Evolutionary conservation across 2,329 filamentous ascomycete species (phyloP).

Genomic region (Neofusicoccum laricinum): DNA sequence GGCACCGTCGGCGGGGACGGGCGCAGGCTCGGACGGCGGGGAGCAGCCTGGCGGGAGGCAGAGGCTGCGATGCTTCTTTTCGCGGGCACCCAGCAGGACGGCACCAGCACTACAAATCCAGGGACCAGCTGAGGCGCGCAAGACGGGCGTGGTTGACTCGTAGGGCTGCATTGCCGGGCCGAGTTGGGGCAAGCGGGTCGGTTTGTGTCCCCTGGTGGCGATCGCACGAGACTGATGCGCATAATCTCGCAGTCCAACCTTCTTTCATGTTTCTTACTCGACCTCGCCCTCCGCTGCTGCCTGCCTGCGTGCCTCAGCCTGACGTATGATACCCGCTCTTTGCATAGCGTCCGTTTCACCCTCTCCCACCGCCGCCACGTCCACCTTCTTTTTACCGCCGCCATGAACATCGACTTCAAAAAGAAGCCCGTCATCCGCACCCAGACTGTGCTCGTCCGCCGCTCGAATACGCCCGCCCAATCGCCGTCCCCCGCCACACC

Average conservation of each 20-base stretch:
- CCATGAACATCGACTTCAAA: conserved; percentile 18
- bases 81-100: neutral
- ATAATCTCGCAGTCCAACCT: conserved; percentile 9
- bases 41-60: neutral
- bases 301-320: neutral
- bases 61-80: neutral
- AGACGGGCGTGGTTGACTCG: neutral
- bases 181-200: conserved; percentile 12
- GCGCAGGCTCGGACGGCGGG: neutral
- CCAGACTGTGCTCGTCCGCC: conserved; percentile 14
- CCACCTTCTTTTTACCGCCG: conserved; percentile 12
- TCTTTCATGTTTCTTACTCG: conserved; percentile 12
- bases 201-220: conserved; percentile 11
- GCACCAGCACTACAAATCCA: neutral
- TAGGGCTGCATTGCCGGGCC: conserved; percentile 8
- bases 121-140: neutral
- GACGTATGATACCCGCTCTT: conserved; percentile 14
- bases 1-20: neutral
- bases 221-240: conserved; percentile 14
- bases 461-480: conserved; percentile 4
- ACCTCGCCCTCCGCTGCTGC: neutral
- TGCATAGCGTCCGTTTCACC: neutral
- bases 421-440: conserved; percentile 14
- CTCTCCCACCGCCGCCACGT: neutral
- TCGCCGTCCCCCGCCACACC: neutral